Evolutionary conservation across 169 alveolate species (phyloP).

Genomic region (Theileria parva): DNA sequence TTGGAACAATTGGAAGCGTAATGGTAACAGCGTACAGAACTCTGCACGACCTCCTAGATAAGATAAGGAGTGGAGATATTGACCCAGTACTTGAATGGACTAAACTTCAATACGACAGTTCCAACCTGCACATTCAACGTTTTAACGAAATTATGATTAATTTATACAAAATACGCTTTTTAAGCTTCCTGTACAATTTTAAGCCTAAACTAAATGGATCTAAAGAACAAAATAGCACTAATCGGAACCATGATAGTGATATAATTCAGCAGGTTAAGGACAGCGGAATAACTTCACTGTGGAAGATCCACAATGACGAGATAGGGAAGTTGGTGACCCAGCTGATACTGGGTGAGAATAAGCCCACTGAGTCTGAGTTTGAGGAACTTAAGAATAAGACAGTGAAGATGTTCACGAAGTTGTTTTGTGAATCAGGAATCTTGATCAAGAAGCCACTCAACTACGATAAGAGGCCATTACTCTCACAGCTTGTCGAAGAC

Average conservation of each 20-base stretch:
- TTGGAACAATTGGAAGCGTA: slow-evolving; percentile 19
- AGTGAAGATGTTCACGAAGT: slow-evolving; percentile 25
- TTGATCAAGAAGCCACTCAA: slow-evolving; percentile 27
- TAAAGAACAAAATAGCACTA: not conserved
- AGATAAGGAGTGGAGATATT: slow-evolving; percentile 18
- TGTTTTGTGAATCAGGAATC: slow-evolving; percentile 58
- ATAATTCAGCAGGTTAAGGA: slow-evolving; percentile 19
- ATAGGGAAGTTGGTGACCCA: slow-evolving; percentile 63
- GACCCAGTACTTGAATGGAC: slow-evolving; percentile 56
- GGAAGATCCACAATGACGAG: slow-evolving; percentile 55
- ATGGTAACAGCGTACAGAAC: slow-evolving; percentile 42
- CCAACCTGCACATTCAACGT: slow-evolving; percentile 43
- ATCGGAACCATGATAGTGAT: not conserved
- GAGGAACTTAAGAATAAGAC: slow-evolving; percentile 12
- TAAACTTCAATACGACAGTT: slow-evolving; percentile 2
- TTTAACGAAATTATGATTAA: slow-evolving; percentile 47
- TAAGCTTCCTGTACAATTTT: slow-evolving; percentile 17
- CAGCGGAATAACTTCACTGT: slow-evolving; percentile 40
- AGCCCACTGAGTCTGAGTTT: slow-evolving; percentile 37
- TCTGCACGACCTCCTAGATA: slow-evolving; percentile 21
- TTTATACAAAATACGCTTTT: slow-evolving; percentile 37
- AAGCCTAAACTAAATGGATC: slow-evolving; percentile 9
- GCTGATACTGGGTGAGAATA: slow-evolving; percentile 42
- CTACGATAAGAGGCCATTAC: slow-evolving; percentile 8
- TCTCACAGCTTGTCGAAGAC: not conserved